Conservation (phyloP, 106 monocot species). For the Dendrobium nobile region DNA sequence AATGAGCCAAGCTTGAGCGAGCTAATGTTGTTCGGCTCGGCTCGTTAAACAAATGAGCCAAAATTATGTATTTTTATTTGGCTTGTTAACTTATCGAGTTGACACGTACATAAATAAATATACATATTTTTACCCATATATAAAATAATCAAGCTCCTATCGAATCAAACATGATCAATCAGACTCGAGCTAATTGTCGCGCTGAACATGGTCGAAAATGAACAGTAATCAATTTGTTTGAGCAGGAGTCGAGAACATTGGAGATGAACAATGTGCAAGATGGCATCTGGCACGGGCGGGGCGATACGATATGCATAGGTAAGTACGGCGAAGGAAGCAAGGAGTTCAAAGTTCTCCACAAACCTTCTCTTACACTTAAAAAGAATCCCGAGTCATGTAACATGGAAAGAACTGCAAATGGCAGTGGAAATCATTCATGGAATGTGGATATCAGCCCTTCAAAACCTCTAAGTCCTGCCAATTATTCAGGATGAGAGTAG, state of each 20-base stretch:
- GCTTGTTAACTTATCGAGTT: no score
- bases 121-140: no score
- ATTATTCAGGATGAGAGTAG: background rate
- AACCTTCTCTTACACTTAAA: slow-evolving; percentile 21
- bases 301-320: slow-evolving; percentile 79
- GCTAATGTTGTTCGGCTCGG: no score
- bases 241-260: slow-evolving; percentile 77
- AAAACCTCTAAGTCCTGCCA: slow-evolving; percentile 23
- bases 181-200: no score
- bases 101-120: no score
- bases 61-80: no score
- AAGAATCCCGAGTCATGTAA: slow-evolving; percentile 43
- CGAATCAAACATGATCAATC: no score
- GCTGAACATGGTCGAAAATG: no score
- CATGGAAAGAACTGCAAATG: slow-evolving; percentile 50
- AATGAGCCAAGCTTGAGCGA: no score
- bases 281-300: slow-evolving; percentile 83
- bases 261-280: slow-evolving; percentile 91
- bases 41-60: background rate
- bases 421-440: slow-evolving; percentile 19
- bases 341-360: slow-evolving; percentile 24
- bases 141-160: no score
- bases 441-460: slow-evolving; percentile 13
- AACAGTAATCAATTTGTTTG: slow-evolving; percentile 6
- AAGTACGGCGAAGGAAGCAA: slow-evolving; percentile 46